A percentile compares a stretch with the other conserved stretches of the same genome.
Evolutionary conservation across 805 yeast species (phyloP).

Genomic region (Wickerhamiella shivajii): DNA sequence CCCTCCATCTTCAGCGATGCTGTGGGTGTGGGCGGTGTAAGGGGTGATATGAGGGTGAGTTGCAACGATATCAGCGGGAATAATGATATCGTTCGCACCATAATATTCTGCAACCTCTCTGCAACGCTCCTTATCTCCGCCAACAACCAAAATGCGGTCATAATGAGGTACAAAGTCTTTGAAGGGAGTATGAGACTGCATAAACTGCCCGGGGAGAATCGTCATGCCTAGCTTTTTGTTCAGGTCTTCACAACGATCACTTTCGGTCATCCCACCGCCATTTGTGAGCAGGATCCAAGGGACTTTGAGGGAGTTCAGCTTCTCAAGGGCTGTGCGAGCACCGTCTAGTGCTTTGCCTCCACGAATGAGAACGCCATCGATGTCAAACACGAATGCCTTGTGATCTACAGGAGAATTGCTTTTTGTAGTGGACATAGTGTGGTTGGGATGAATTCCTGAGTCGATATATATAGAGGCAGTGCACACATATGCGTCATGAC

Average conservation of each 20-base stretch:
- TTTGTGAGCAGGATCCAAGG: slow-evolving; percentile 81
- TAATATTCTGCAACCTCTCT: slow-evolving; percentile 69
- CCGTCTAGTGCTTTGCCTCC: slow-evolving; percentile 78
- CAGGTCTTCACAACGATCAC: slow-evolving; percentile 57
- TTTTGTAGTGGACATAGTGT: slow-evolving; percentile 1
- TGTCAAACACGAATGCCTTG: slow-evolving; percentile 76
- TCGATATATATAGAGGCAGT: no score
- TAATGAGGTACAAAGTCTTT: slow-evolving; percentile 55
- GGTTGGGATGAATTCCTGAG: no score
- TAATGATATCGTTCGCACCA: slow-evolving; percentile 71
- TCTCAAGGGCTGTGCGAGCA: slow-evolving; percentile 54
- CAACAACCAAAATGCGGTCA: slow-evolving; percentile 69
- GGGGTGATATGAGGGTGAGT: slow-evolving; percentile 84
- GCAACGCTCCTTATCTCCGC: slow-evolving; percentile 78
- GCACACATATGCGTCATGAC: no score
- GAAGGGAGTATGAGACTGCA: slow-evolving; percentile 93
- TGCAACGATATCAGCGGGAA: slow-evolving; percentile 67
- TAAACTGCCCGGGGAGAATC: slow-evolving; percentile 63
- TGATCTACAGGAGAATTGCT: no score
- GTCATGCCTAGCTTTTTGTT: slow-evolving; percentile 42
- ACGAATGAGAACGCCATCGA: slow-evolving; percentile 77
- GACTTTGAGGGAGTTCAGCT: slow-evolving; percentile 62
- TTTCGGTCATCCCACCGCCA: slow-evolving; percentile 83
- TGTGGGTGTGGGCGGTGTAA: slow-evolving; percentile 63
- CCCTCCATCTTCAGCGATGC: slow-evolving; percentile 35